These are phyloP conservation scores for Aspergillus alliaceus DNA, from an alignment of 2,329 filamentous ascomycete species.

Conservation along the genomic window DNA sequence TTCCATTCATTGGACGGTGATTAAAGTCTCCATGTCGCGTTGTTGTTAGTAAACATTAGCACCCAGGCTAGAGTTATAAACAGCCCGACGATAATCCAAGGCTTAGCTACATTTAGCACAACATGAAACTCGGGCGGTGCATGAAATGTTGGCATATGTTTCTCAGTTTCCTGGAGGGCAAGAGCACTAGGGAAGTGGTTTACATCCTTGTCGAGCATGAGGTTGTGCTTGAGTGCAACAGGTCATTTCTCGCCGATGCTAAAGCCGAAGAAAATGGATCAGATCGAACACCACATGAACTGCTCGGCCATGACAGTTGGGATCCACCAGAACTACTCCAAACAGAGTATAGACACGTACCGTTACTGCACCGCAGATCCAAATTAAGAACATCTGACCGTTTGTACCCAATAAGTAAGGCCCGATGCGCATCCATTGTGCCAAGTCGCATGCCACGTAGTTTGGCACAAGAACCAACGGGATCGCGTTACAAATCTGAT, in stretches of 20 bases:
- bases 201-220: not conserved
- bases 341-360: not conserved
- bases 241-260: not conserved
- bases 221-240: not conserved
- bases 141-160: too few species aligned
- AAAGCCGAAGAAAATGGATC: not conserved
- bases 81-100: too few species aligned
- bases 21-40: too few species aligned
- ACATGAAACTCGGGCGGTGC: too few species aligned
- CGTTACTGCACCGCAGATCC: not conserved
- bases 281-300: not conserved
- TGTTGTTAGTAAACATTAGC: too few species aligned
- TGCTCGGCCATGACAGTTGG: not conserved
- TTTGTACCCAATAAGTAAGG: not conserved
- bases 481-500: not conserved
- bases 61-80: too few species aligned
- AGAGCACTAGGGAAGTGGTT: too few species aligned
- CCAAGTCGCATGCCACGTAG: constrained; percentile 1
- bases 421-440: not conserved
- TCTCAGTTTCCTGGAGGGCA: too few species aligned
- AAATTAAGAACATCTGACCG: not conserved
- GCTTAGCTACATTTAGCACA: too few species aligned
- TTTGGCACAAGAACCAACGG: not conserved
- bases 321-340: not conserved
- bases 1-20: too few species aligned